phyloP scores from a whole-genome alignment of 2,329 filamentous ascomycete genomes.

The Cladobotryum protrusum region DNA sequence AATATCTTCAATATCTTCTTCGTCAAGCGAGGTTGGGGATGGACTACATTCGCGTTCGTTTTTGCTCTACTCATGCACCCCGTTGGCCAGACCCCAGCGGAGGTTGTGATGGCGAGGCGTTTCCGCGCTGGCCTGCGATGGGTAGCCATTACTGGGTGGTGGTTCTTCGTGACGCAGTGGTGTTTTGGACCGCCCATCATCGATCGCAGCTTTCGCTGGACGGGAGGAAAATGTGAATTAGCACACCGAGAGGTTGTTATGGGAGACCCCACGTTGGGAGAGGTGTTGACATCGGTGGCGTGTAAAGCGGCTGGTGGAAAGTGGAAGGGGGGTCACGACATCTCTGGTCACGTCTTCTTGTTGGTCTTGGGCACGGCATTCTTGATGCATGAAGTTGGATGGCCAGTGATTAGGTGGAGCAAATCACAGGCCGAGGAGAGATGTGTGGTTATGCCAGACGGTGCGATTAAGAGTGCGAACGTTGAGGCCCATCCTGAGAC shows the following conservation, averaged over 20 bases:
- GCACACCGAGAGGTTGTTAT: slow-evolving; percentile 41
- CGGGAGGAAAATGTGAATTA: slow-evolving; percentile 74
- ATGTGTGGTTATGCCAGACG: slow-evolving; percentile 59
- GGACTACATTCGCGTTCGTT: slow-evolving; percentile 72
- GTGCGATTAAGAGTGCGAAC: slow-evolving; percentile 54
- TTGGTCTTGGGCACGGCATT: slow-evolving; percentile 79
- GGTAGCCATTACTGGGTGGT: slow-evolving; percentile 64
- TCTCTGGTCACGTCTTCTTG: slow-evolving; percentile 91
- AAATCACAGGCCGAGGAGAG: slow-evolving; percentile 51
- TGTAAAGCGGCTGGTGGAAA: slow-evolving; percentile 77
- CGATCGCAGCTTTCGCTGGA: slow-evolving; percentile 82
- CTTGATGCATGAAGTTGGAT: slow-evolving; percentile 72
- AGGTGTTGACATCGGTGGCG: slow-evolving; percentile 64
- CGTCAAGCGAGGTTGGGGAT: slow-evolving; percentile 92
- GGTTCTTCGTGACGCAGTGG: slow-evolving; percentile 91
- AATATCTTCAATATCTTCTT: slow-evolving; percentile 92
- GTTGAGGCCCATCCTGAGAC: slow-evolving; percentile 35
- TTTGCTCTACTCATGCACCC: slow-evolving; percentile 66
- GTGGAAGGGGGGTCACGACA: slow-evolving; percentile 94
- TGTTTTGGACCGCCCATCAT: slow-evolving; percentile 88
- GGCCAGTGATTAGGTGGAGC: slow-evolving; percentile 42
- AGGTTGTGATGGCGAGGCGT: slow-evolving; percentile 27
- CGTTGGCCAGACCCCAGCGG: slow-evolving; percentile 28
- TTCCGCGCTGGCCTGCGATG: slow-evolving; percentile 62
- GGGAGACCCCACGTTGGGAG: slow-evolving; percentile 39